These are phyloP conservation scores for Lasiodiplodia hormozganensis DNA, from an alignment of 2,329 filamentous ascomycete genomes.

Conservation along the genomic window DNA sequence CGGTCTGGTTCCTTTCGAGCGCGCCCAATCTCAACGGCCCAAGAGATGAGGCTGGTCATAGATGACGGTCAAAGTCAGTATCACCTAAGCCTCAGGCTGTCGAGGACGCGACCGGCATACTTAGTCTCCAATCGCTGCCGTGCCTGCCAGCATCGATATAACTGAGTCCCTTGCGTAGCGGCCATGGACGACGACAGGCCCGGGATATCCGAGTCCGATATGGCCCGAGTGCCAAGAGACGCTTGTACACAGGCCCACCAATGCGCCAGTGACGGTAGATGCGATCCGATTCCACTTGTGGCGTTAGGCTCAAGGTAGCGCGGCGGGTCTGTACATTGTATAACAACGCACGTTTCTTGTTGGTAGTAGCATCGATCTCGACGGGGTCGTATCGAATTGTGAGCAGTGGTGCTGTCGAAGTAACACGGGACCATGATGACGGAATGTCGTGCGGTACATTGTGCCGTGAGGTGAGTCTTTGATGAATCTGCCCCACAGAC, in stretches of 20 bases:
- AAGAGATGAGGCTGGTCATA: too few species aligned
- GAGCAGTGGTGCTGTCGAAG: not conserved
- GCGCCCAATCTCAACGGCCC: not conserved
- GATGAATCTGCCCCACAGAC: not conserved
- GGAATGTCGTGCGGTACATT: not conserved
- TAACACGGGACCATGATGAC: not conserved
- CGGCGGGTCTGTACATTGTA: not conserved
- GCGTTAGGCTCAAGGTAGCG: too few species aligned
- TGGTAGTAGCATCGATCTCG: not conserved
- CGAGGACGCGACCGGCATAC: too few species aligned
- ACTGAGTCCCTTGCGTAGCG: too few species aligned
- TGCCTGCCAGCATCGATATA: not conserved
- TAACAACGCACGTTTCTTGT: not conserved
- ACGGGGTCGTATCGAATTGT: not conserved
- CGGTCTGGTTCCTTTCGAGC: too few species aligned
- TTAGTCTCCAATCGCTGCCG: not conserved
- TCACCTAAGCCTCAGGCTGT: too few species aligned
- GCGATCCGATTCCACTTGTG: not conserved
- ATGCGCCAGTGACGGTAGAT: not conserved
- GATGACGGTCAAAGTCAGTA: too few species aligned
- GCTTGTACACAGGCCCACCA: not conserved
- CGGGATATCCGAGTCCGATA: conserved; percentile 2
- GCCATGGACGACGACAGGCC: not conserved
- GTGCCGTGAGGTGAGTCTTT: conserved; percentile 1
- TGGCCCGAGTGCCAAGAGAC: not conserved